Conservation (phyloP, 176 grass and related monocot species). For the Tillandsia leiboldiana region DNA sequence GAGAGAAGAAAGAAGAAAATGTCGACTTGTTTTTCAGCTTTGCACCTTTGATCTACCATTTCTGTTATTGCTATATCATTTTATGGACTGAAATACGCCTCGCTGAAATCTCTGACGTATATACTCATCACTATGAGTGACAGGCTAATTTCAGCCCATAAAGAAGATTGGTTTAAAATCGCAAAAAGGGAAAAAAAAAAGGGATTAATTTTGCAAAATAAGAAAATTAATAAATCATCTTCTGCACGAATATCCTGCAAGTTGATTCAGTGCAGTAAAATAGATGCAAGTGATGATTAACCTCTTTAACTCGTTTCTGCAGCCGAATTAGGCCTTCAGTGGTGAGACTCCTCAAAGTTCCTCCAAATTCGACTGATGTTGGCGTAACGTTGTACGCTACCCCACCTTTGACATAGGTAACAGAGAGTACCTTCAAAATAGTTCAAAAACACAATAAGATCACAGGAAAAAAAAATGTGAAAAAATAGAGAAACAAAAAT, state of each 20-base stretch:
- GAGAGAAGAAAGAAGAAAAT: no score
- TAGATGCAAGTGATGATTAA: slow-evolving; percentile 12
- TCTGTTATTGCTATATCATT: no score
- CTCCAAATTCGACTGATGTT: slow-evolving; percentile 64
- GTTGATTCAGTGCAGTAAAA: slow-evolving; percentile 4
- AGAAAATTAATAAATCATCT: background rate
- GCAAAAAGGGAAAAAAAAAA: background rate
- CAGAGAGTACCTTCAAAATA: slow-evolving; percentile 48
- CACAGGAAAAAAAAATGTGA: background rate
- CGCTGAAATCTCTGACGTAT: no score
- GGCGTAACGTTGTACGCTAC: slow-evolving; percentile 41
- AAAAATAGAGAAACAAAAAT: background rate
- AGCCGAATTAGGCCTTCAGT: slow-evolving; percentile 58
- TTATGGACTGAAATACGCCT: no score
- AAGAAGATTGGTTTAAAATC: background rate
- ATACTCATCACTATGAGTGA: no score
- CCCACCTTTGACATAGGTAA: slow-evolving; percentile 75
- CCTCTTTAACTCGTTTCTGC: slow-evolving; percentile 64
- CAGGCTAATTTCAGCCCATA: no score
- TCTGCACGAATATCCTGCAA: background rate
- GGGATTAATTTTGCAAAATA: background rate
- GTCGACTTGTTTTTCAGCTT: no score
- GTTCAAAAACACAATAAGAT: slow-evolving; percentile 18
- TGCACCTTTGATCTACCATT: no score
- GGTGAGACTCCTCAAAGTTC: slow-evolving; percentile 84